Percentiles rank a stretch among this genome's conserved stretches.
phyloP scores from a whole-genome alignment of 495 filamentous ascomycete genomes.

The Usnea hakonensis region DNA sequence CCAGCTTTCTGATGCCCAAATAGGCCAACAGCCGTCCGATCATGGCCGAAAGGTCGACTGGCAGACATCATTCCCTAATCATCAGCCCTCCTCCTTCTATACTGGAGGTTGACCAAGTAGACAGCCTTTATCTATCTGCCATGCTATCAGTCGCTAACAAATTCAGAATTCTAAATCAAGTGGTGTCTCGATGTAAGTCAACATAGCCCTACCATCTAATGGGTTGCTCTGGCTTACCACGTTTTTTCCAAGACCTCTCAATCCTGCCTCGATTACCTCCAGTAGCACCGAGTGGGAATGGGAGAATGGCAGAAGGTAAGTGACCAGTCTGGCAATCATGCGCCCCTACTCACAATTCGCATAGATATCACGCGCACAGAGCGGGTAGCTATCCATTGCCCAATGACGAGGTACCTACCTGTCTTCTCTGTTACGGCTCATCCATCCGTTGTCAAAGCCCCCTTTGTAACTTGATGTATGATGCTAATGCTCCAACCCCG shows the following conservation, averaged over 20 bases:
- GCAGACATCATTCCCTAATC: background rate
- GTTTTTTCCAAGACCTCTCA: constrained; percentile 8
- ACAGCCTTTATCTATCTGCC: background rate
- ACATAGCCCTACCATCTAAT: background rate
- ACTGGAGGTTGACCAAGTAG: constrained; percentile 23
- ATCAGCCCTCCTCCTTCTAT: constrained; percentile 20
- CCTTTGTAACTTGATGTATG: background rate
- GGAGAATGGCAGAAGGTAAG: constrained; percentile 44
- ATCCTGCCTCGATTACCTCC: constrained; percentile 35
- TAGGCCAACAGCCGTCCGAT: background rate
- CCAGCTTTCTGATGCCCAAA: background rate
- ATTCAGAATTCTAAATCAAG: constrained; percentile 16
- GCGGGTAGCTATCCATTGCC: constrained; percentile 51
- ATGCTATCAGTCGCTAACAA: constrained; percentile 5
- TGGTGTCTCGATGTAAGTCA: constrained; percentile 16
- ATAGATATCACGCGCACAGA: constrained; percentile 46
- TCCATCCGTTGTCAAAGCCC: background rate
- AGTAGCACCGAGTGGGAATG: constrained; percentile 45
- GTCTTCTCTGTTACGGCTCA: background rate
- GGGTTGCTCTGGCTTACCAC: background rate
- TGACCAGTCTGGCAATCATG: background rate
- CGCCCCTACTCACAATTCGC: background rate
- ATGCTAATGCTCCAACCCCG: background rate
- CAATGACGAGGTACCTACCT: constrained; percentile 41
- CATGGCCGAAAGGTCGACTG: constrained; percentile 1